phyloP scores from a whole-genome alignment of 345 rosid species.

The Linum usitatissimum region DNA sequence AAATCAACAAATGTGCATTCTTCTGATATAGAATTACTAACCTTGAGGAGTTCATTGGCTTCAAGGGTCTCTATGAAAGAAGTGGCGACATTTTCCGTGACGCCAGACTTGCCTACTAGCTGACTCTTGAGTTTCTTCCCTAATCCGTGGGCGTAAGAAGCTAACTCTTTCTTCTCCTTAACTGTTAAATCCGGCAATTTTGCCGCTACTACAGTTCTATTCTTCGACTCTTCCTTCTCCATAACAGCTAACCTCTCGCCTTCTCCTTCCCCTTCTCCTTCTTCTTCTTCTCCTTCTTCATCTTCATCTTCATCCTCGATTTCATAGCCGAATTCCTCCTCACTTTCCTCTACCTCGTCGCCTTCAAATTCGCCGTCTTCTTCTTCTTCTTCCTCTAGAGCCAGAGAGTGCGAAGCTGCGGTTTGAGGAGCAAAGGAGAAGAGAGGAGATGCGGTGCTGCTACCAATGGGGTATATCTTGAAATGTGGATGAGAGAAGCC shows the following conservation, averaged over 20 bases:
- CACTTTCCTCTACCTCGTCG: slow-evolving; percentile 1
- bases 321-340: background rate
- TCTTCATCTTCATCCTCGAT: slow-evolving; percentile 3
- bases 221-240: slow-evolving; percentile 3
- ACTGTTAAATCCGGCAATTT: slow-evolving; percentile 32
- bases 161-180: slow-evolving; percentile 84
- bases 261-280: no score
- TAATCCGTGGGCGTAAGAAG: slow-evolving; percentile 61
- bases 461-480: background rate
- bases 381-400: slow-evolving; percentile 7
- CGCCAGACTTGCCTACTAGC: slow-evolving; percentile 75
- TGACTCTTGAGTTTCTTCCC: slow-evolving; percentile 74
- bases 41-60: slow-evolving; percentile 80
- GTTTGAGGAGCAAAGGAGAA: background rate
- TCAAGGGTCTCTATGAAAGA: slow-evolving; percentile 70
- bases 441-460: background rate
- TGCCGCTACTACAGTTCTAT: background rate
- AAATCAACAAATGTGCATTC: background rate
- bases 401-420: background rate
- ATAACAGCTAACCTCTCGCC: background rate
- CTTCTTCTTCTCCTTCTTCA: no score
- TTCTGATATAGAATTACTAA: no score
- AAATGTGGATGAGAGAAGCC: background rate
- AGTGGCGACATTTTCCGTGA: slow-evolving; percentile 47
- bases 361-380: slow-evolving; percentile 5